Evolutionary conservation across 164 flowering plant genomes (phyloP), one percentile per base, ranked within the genome.

Genomic region (Vitis amurensis): DNA sequence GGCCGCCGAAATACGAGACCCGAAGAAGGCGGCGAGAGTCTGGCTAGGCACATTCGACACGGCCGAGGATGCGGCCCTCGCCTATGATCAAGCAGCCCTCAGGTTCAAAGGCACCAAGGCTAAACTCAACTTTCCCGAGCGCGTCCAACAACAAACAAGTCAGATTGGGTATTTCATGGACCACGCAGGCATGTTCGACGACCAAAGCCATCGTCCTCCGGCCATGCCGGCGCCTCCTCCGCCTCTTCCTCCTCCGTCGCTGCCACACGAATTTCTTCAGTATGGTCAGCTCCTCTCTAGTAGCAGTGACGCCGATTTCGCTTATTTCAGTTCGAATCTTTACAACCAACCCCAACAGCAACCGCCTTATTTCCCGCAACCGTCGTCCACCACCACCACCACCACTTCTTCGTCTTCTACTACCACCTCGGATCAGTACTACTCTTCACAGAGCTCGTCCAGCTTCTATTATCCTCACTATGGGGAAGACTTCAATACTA

Each of bases 21-120:
- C 92, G 1, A 84, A 82, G 70, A 88, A 88, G 68, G 90, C 87
- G 48, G 90, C 90, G 0, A 71, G 92, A 61, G 92, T 88, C 1
- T 88, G 92, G 92, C 85, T 88, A 0, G 92, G 92, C 17, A 88
- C 92, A 1, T 88, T 88, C 67, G 92, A 86, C 58, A 86, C 92
- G 1, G 92, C 90, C 1, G 92, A 86, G 74, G 86, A 76, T 49
- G 92, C 92, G 4, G 92, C 92, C 71, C 14, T 80, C 17, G 92
- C 92, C 1, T 88, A 88, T 59, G 92, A 88, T 57, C 82, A 79
- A 7, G 92, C 92, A 3, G 92, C 92, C n/a, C 84, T 86, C 14
- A 85, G 63, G 72, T 88, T 88, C 81, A 86, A 85, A 77, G 92
- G 92, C 68, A 75, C 79, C 65, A 86, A 86, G 67, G 92, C 92